Evolutionary conservation across 2,329 filamentous ascomycete genomes (phyloP).

Genomic region (Aspergillus caelatus): DNA sequence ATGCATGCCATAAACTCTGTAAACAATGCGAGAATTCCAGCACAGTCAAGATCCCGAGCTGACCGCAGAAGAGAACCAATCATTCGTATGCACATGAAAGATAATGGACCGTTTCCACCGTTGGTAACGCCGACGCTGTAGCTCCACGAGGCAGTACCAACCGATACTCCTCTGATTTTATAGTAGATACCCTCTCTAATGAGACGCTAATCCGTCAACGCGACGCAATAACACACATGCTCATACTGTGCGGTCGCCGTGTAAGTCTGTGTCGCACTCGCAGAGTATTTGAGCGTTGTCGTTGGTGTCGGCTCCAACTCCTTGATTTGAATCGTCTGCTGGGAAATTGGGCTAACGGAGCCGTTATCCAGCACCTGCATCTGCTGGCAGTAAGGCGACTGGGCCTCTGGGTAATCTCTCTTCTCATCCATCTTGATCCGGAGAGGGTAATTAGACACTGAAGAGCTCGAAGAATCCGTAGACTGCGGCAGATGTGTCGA

Average conservation of each 20-base stretch:
- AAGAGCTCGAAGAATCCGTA: constrained; percentile 12
- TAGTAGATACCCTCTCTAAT: constrained; percentile 12
- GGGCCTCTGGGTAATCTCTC: constrained; percentile 48
- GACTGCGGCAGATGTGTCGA: constrained; percentile 14
- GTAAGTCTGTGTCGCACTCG: constrained; percentile 35
- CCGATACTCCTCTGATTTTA: constrained; percentile 10
- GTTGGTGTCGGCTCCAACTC: constrained; percentile 41
- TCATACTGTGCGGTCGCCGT: constrained; percentile 39
- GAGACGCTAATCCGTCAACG: constrained; percentile 35
- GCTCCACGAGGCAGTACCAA: constrained; percentile 2
- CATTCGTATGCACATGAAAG: constrained; percentile 28
- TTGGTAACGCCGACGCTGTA: constrained; percentile 25
- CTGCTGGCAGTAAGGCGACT: constrained; percentile 64
- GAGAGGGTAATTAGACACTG: constrained; percentile 51
- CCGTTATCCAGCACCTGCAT: constrained; percentile 62
- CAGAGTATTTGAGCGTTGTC: constrained; percentile 31
- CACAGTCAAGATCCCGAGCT: constrained; percentile 18
- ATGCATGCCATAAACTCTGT: constrained; percentile 17
- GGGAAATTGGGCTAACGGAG: constrained; percentile 34
- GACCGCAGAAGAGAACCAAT: constrained; percentile 17
- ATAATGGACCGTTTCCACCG: constrained; percentile 16
- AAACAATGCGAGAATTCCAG: constrained; percentile 13
- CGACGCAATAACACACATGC: constrained; percentile 40
- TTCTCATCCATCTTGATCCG: constrained; percentile 69
- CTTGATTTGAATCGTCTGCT: constrained; percentile 35